phyloP scores from a whole-genome alignment of 129 eudicot species.

The Dittrichia graveolens region DNA sequence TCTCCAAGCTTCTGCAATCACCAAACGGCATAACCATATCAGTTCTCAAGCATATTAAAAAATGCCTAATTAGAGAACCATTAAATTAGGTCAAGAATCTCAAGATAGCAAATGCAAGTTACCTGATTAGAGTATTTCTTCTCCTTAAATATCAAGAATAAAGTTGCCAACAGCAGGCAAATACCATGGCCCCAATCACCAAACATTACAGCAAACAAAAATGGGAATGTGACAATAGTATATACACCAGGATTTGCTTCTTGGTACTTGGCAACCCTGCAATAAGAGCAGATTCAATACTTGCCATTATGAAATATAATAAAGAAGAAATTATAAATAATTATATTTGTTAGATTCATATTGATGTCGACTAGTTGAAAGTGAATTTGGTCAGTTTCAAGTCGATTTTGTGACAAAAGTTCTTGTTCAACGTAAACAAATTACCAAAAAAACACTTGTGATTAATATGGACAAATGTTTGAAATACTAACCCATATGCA shows the following conservation, averaged over 20 bases:
- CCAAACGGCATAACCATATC: conserved; percentile 3
- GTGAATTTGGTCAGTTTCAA: conserved; percentile 1
- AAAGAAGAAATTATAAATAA: conserved; percentile 7
- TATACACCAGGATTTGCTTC: conserved; percentile 94
- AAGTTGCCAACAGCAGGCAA: conserved; percentile 66
- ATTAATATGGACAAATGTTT: not conserved
- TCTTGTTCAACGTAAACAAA: not conserved
- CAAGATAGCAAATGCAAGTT: conserved; percentile 22
- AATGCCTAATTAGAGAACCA: not conserved
- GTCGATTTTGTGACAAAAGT: not conserved
- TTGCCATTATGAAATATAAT: not conserved
- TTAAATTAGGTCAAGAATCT: conserved; percentile 16
- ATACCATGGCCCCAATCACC: conserved; percentile 98
- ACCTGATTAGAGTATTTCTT: conserved; percentile 78
- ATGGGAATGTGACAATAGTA: conserved; percentile 87
- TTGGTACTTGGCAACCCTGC: conserved; percentile 92
- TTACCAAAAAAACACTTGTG: not conserved
- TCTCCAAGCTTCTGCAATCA: conserved; percentile 82
- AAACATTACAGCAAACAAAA: conserved; percentile 93
- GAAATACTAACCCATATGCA: conserved; percentile 83
- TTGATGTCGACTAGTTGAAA: not conserved
- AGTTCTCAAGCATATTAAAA: conserved; percentile 4
- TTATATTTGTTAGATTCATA: not conserved
- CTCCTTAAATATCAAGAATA: conserved; percentile 58
- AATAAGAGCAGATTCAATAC: conserved; percentile 22